phyloP scores from a whole-genome alignment of 305 asterid species.

The Solanum aculeatissimum region DNA sequence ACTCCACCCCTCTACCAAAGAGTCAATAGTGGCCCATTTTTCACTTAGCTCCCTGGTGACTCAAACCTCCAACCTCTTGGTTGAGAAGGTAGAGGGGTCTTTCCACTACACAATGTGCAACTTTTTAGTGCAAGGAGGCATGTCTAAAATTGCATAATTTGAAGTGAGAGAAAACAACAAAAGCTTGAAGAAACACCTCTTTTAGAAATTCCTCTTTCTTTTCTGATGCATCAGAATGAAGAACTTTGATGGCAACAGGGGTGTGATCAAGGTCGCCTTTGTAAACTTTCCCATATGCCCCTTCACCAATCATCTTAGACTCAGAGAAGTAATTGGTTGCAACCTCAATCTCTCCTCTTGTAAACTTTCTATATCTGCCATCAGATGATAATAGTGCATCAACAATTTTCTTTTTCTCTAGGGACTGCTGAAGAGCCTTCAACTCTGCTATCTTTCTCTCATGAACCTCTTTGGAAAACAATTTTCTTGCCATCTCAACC shows the following conservation, averaged over 20 bases:
- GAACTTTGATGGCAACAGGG: slow-evolving; percentile 73
- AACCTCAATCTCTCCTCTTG: slow-evolving; percentile 44
- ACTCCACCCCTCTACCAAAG: neutral
- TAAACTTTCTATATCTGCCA: slow-evolving; percentile 67
- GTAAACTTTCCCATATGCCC: slow-evolving; percentile 89
- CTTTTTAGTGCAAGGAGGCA: neutral
- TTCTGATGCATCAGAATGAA: slow-evolving; percentile 42
- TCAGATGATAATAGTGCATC: slow-evolving; percentile 56
- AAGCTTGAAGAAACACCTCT: slow-evolving; percentile 43
- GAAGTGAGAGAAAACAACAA: neutral
- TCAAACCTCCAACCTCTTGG: neutral
- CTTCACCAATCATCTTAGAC: slow-evolving; percentile 61
- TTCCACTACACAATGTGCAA: neutral
- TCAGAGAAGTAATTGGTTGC: slow-evolving; percentile 60
- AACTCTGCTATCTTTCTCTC: slow-evolving; percentile 70
- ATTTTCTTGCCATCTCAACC: slow-evolving; percentile 48
- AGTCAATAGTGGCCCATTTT: neutral
- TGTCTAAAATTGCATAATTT: neutral
- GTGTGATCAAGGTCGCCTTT: slow-evolving; percentile 72
- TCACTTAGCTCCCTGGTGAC: neutral
- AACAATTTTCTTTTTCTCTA: slow-evolving; percentile 52
- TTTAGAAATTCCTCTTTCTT: slow-evolving; percentile 66
- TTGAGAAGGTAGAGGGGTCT: neutral
- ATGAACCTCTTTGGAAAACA: slow-evolving; percentile 52
- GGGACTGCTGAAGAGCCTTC: slow-evolving; percentile 37